Percentiles rank a stretch among this genome's conserved stretches.
phyloP scores from a whole-genome alignment of 108 stramenopile genomes.

The Cyclotella choctawhatcheeana region DNA sequence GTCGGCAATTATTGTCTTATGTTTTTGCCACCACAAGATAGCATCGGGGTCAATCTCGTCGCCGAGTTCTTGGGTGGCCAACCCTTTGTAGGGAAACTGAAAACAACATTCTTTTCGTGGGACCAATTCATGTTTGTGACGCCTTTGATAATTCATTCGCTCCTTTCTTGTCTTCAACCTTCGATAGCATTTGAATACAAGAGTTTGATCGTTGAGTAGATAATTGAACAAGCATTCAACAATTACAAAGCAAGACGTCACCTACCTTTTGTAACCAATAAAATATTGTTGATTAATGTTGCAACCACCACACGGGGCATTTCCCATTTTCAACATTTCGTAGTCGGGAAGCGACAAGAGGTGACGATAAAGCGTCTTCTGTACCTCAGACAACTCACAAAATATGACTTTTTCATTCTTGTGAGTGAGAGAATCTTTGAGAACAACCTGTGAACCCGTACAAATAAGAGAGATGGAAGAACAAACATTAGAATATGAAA shows the following conservation, averaged over 20 bases:
- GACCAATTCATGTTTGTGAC: constrained; percentile 58
- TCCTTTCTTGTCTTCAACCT: constrained; percentile 63
- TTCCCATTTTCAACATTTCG: constrained; percentile 59
- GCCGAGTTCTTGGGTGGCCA: constrained; percentile 20
- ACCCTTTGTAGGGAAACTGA: constrained; percentile 52
- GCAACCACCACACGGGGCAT: constrained; percentile 79
- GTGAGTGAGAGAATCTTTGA: constrained; percentile 66
- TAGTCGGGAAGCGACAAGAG: constrained; percentile 80
- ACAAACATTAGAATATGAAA: too few relatives aligned
- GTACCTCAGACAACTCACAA: constrained; percentile 75
- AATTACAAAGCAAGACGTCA: too few relatives aligned
- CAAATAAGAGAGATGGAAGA: too few relatives aligned
- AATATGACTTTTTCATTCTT: constrained; percentile 85
- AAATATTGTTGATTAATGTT: constrained; percentile 79
- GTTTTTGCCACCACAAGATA: constrained; percentile 64
- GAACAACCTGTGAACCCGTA: too few relatives aligned
- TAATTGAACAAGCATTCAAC: too few relatives aligned
- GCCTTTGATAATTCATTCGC: constrained; percentile 67
- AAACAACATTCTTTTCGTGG: constrained; percentile 67
- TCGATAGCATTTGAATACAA: not conserved
- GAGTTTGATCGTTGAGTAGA: too few relatives aligned
- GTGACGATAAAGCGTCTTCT: constrained; percentile 79
- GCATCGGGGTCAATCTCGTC: constrained; percentile 71
- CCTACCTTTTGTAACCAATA: constrained; percentile 37
- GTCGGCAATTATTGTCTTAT: constrained; percentile 25